Percentiles rank a stretch among this genome's conserved stretches.
Conservation (phyloP, 163 green algal species). For the Chlamydomonas reinhardtii region DNA sequence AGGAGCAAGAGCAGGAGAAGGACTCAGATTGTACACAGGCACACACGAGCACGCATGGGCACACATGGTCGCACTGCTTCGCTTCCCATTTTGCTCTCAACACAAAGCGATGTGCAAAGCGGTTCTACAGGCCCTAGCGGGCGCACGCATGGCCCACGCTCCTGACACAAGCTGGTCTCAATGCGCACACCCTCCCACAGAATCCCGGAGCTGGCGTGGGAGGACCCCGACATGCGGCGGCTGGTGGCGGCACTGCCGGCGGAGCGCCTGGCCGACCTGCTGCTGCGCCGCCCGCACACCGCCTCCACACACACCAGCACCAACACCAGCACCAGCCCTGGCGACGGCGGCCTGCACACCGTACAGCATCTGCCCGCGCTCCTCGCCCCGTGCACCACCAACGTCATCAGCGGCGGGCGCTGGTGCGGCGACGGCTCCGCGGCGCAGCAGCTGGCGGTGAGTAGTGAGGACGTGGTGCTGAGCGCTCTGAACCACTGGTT, state of each 20-base stretch:
- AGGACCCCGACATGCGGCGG: slow-evolving; percentile 2
- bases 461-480: slow-evolving; percentile 28
- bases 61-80: too few relatives aligned
- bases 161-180: too few relatives aligned
- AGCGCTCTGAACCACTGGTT: slow-evolving; percentile 28
- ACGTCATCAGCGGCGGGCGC: not conserved
- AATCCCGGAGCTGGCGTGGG: slow-evolving; percentile 23
- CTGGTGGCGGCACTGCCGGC: slow-evolving; percentile 30
- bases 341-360: not conserved
- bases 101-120: too few relatives aligned
- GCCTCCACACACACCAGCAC: not conserved
- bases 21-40: too few relatives aligned
- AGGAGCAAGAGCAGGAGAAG: too few relatives aligned
- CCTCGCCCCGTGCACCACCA: not conserved
- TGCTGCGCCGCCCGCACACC: slow-evolving; percentile 19
- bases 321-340: too few relatives aligned
- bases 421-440: not conserved
- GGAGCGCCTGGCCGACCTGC: slow-evolving; percentile 1
- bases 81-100: too few relatives aligned
- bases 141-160: too few relatives aligned
- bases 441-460: not conserved
- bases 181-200: not conserved
- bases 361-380: not conserved
- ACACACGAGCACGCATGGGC: not conserved
- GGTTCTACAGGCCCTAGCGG: too few relatives aligned